Base-by-base conservation (phyloP, 202 grass and related monocot genomes). In the Digitaria exilis region DNA sequence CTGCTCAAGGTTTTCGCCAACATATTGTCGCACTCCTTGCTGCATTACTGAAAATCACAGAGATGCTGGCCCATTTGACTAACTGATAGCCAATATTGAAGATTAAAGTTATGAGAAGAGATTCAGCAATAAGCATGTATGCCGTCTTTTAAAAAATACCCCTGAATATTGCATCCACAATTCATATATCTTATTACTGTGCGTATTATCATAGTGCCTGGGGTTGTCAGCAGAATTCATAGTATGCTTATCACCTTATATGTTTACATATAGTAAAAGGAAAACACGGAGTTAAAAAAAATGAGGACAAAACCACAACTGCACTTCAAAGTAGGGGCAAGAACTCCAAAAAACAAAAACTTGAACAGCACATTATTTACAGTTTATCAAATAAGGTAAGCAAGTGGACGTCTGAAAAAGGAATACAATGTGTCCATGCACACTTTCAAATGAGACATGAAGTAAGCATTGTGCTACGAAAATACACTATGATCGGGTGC, bases 1-100 rank as follows among this genome's bases (percentile, higher is more conserved):
- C 57, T 98, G 78, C 69, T 95, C 87, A 75, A 98, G 89, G 65
- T 73, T 91, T 82, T 82, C 84, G 74, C 64, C 75, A 61, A 85
- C 86, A 68, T 77, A 73, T 39, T 31, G 16, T 84, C 25, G 72
- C 57, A 84, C 76, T 79, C 77, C 86, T 67, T 91, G 71, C 48
- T 75, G 54, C 68, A 64, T 90, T 87, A 88, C 59, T 79, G 77
- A 84, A 84, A 84, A 88, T 34, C 1, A 56, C 4, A 71, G 46
- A 81, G 16, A 32, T 65, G 41, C 46, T 58, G 6, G 31, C 80
- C 6, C 48, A 80, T 79, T 75, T 68, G 42, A 75, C n/a, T 25
- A 57, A 57, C 9, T 25, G 55, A 10, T 22, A 9, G 52, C 2
- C 9, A 55, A 25, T 39, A 57, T 57, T 57, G 24, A 10, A 57